phyloP scores from a whole-genome alignment of 768 basidiomycete genomes.

The Scleroderma bovista region DNA sequence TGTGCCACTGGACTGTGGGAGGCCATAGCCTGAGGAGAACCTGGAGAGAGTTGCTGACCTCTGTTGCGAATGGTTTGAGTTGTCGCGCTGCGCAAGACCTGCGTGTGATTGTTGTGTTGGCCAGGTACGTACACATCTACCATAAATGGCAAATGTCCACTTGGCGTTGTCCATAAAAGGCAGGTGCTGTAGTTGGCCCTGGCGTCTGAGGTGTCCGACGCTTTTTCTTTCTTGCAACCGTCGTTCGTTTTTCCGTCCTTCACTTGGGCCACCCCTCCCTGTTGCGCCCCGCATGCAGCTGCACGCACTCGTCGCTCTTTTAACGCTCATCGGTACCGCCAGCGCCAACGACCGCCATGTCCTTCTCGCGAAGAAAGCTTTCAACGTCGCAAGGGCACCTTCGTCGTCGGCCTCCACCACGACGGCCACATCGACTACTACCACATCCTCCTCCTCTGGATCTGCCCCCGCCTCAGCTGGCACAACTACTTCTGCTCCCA shows the following conservation, averaged over 20 bases:
- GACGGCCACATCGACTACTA: slow-evolving; percentile 2
- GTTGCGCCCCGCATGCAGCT: slow-evolving; percentile 36
- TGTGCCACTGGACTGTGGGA: no score
- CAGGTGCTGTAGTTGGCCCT: neutral
- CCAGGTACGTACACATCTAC: no score
- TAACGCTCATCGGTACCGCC: slow-evolving; percentile 34
- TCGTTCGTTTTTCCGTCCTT: slow-evolving; percentile 8
- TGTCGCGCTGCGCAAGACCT: no score
- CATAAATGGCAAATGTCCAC: neutral
- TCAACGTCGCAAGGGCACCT: slow-evolving; percentile 2
- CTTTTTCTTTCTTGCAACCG: neutral
- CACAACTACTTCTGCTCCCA: slow-evolving; percentile 3
- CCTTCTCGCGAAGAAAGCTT: slow-evolving; percentile 36
- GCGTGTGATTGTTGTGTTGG: no score
- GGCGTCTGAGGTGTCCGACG: no score
- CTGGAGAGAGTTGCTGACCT: no score
- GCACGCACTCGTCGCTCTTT: slow-evolving; percentile 40
- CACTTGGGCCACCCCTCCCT: slow-evolving; percentile 2
- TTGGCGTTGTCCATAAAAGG: slow-evolving; percentile 1
- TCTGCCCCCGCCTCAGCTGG: neutral
- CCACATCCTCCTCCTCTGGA: slow-evolving; percentile 5
- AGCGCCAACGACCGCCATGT: slow-evolving; percentile 37
- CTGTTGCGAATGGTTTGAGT: no score
- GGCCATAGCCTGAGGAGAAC: no score
- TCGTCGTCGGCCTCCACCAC: neutral